Base-by-base conservation (phyloP, 108 stramenopile species). In the Nitzschia palea region DNA sequence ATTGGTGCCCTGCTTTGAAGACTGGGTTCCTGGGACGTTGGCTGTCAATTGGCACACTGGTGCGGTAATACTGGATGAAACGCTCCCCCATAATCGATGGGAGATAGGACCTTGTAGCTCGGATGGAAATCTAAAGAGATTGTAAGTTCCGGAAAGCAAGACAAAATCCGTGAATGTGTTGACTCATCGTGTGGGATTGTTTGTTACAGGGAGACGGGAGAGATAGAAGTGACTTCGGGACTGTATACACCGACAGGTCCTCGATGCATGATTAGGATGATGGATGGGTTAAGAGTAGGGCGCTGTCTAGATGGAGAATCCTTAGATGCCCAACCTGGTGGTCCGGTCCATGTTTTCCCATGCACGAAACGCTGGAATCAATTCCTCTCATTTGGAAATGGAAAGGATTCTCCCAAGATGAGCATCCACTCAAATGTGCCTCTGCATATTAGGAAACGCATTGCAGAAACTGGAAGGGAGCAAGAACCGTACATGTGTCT, bases 311-410 rank as follows among this genome's bases (percentile, higher is more conserved):
- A 95, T 72, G 82, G 77, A 18, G 77, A 95, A 51, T 85, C 85
- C 0, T 52, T 63, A 23, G 77, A 77, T 26, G 20, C 42, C 17
- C 77, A 81, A 53, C 88, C 91, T 29, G 93, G 93, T 20, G 88
- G 87, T 15, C 66, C 71, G 9, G 56, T 83, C 2, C 79, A 91
- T 55, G 86, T 95, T 17, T 91, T 66, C 69, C 90, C 92, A 20
- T 96, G 95, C 64, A 57, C 62, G 23, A 79, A 85, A 30, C 79
- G 82, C 40, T 96, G 95, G 95, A 68, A 86, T 77, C 95, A 96
- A 67, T 87, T 86, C 62, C 58, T 90, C 31, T 88, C 89, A 1
- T 91, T 96, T 79, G 95, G 95, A 37, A 78, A 91, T 67, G 93
- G 93, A 4, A 51, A 55, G 31, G 58, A 76, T 30, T 79, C 82